Evolutionary conservation across 1,139 yeast genomes (phyloP).

Genomic region (Saccharomyces hybrid): DNA sequence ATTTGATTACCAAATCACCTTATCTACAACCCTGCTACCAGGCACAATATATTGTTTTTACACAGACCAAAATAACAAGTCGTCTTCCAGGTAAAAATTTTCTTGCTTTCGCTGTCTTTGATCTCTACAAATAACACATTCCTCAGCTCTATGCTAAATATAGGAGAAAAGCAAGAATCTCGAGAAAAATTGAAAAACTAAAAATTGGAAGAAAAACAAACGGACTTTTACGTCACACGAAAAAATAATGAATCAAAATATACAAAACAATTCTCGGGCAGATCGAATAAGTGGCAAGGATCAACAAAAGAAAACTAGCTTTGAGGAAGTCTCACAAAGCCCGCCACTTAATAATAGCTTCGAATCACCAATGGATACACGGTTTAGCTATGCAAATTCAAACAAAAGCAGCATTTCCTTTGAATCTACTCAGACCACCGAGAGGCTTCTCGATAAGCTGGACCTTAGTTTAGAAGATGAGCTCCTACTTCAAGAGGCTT

Average conservation of each 20-base stretch:
- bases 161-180: background rate
- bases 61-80: background rate
- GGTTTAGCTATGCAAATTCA: background rate
- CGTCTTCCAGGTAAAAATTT: background rate
- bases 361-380: background rate
- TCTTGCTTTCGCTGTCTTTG: background rate
- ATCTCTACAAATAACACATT: background rate
- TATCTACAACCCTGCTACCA: background rate
- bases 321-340: background rate
- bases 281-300: background rate
- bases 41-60: background rate
- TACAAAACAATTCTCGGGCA: background rate
- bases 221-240: conserved; percentile 1
- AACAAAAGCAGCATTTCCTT: conserved; percentile 21
- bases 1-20: background rate
- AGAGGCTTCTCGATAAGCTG: conserved; percentile 27
- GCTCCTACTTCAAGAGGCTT: conserved; percentile 20
- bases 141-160: background rate
- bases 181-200: background rate
- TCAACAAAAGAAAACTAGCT: background rate
- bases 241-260: background rate
- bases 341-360: background rate
- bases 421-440: conserved; percentile 27
- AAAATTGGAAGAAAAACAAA: background rate
- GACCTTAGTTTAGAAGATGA: conserved; percentile 30